Percentiles rank a stretch among this genome's conserved stretches.
Evolutionary conservation across 2,329 filamentous ascomycete genomes (phyloP).

Genomic region (Pseudopithomyces maydicus): DNA sequence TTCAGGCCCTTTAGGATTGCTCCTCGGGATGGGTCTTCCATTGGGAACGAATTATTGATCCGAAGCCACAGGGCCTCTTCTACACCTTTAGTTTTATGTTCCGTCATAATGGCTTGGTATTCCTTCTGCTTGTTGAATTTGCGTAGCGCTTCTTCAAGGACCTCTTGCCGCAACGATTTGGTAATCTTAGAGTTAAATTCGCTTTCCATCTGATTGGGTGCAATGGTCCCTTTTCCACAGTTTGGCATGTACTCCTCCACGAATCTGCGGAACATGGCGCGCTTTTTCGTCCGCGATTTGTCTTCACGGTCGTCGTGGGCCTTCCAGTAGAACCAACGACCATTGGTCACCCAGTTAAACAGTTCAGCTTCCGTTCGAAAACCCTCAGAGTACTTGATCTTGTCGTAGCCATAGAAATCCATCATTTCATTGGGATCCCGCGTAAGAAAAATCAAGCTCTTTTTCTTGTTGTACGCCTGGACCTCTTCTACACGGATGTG

Average conservation of each 20-base stretch:
- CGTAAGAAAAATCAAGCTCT: slow-evolving; percentile 65
- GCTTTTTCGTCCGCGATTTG: slow-evolving; percentile 58
- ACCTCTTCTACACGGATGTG: slow-evolving; percentile 71
- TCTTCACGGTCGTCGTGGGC: slow-evolving; percentile 47
- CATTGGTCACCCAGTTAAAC: slow-evolving; percentile 65
- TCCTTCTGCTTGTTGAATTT: slow-evolving; percentile 54
- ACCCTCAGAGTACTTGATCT: slow-evolving; percentile 55
- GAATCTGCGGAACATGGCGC: slow-evolving; percentile 66
- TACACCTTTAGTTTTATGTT: slow-evolving; percentile 44
- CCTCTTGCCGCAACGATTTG: slow-evolving; percentile 45
- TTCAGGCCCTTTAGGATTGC: slow-evolving; percentile 34
- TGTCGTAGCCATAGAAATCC: slow-evolving; percentile 66
- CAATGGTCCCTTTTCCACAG: slow-evolving; percentile 48
- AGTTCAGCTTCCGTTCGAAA: slow-evolving; percentile 63
- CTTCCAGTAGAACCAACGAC: slow-evolving; percentile 62
- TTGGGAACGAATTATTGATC: slow-evolving; percentile 47
- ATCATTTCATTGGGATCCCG: slow-evolving; percentile 62
- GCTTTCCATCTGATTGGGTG: slow-evolving; percentile 10
- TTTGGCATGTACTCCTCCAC: slow-evolving; percentile 66
- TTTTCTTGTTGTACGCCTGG: slow-evolving; percentile 62
- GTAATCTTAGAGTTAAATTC: neutral
- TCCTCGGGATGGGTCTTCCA: slow-evolving; percentile 29
- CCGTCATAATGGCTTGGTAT: slow-evolving; percentile 51
- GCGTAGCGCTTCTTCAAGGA: slow-evolving; percentile 60
- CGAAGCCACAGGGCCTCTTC: slow-evolving; percentile 50